Evolutionary conservation across 2,329 filamentous ascomycete genomes (phyloP).

Genomic region (Alternaria solani): DNA sequence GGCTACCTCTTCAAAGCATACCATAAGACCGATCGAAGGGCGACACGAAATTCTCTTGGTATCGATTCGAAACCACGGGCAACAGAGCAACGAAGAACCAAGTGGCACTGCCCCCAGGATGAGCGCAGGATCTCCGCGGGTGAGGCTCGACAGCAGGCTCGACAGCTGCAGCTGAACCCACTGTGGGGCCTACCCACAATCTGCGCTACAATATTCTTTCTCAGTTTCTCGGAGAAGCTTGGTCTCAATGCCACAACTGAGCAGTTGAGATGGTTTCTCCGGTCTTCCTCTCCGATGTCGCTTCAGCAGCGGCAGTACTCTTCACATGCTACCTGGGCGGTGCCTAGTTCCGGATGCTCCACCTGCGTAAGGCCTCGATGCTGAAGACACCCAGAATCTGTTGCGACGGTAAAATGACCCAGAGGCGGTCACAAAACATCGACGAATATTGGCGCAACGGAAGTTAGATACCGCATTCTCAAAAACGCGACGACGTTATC

Average conservation of each 20-base stretch:
- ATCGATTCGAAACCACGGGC: not conserved
- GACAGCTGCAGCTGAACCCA: constrained; percentile 5
- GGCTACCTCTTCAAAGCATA: not conserved
- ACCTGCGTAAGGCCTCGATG: not conserved
- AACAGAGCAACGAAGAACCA: not conserved
- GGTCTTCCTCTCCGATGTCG: constrained; percentile 21
- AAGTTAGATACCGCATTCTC: not conserved
- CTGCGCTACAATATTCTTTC: not conserved
- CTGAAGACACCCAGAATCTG: not conserved
- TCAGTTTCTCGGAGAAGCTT: constrained; percentile 7
- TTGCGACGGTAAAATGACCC: not conserved
- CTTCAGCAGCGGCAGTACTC: constrained; percentile 9
- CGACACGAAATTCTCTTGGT: not conserved
- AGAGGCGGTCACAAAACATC: not conserved
- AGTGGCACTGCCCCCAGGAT: not conserved
- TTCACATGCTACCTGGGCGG: constrained; percentile 7
- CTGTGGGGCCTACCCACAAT: constrained; percentile 4
- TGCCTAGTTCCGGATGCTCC: not conserved
- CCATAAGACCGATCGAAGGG: not conserved
- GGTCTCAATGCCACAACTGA: not conserved
- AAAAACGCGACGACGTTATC: constrained; percentile 17
- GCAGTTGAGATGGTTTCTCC: constrained; percentile 11
- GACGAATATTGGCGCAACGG: not conserved
- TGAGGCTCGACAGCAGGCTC: constrained; percentile 7
- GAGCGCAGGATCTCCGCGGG: constrained; percentile 13